These are phyloP conservation scores for Aspergillus biplanus DNA, from an alignment of 495 filamentous ascomycete species.

Conservation along the genomic window DNA sequence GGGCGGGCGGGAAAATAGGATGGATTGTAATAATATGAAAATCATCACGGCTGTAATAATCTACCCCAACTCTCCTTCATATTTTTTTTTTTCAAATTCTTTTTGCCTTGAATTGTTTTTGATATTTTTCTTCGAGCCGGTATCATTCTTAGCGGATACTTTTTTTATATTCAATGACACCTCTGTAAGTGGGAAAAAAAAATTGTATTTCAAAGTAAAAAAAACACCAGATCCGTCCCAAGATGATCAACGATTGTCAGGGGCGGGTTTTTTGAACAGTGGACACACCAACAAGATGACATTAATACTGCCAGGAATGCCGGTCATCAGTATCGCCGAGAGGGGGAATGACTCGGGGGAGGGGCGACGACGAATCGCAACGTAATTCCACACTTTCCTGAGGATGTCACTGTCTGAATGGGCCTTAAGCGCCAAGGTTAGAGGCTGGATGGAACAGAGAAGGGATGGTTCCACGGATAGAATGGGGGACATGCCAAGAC, in stretches of 20 bases:
- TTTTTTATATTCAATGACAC: neutral
- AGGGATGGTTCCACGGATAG: slow-evolving; percentile 11
- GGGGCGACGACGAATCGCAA: slow-evolving; percentile 4
- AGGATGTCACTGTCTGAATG: slow-evolving; percentile 4
- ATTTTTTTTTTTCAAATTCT: slow-evolving; percentile 2
- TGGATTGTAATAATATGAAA: slow-evolving; percentile 19
- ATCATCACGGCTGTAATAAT: slow-evolving; percentile 1
- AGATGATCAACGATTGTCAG: slow-evolving; percentile 9
- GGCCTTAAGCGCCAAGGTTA: slow-evolving; percentile 4
- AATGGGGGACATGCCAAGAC: slow-evolving; percentile 27
- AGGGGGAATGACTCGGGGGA: slow-evolving; percentile 1
- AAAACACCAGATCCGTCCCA: neutral
- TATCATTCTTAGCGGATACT: neutral
- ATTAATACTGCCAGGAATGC: slow-evolving; percentile 6
- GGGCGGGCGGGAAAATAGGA: neutral
- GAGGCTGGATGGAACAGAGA: slow-evolving; percentile 13
- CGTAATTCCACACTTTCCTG: slow-evolving; percentile 2
- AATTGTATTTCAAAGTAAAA: neutral
- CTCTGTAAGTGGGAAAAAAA: neutral
- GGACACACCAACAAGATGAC: neutral
- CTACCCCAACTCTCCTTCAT: neutral
- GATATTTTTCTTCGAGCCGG: neutral
- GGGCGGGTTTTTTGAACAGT: slow-evolving; percentile 6
- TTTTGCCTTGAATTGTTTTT: neutral
- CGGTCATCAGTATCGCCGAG: neutral